phyloP scores from a whole-genome alignment of 176 grass and related monocot genomes.

The Elaeis guineensis region DNA sequence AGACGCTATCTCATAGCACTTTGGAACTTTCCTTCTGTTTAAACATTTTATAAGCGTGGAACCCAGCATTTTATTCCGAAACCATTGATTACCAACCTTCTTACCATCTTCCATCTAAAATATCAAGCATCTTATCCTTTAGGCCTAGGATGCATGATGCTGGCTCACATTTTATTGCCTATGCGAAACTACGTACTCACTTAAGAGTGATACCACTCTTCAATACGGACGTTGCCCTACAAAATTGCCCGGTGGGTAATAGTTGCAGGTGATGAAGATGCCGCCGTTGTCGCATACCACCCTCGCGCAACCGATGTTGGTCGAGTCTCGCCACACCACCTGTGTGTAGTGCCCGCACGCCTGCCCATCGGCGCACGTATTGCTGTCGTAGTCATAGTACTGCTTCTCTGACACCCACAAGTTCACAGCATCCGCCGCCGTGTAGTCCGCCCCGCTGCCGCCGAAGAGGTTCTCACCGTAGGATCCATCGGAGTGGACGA shows the following conservation, averaged over 20 bases:
- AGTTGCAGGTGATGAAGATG: conserved; percentile 48
- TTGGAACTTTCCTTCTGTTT: too few relatives aligned
- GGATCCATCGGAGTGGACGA: conserved; percentile 34
- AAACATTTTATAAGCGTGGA: too few relatives aligned
- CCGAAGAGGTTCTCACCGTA: conserved; percentile 55
- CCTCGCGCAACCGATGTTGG: conserved; percentile 32
- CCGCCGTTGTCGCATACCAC: conserved; percentile 19
- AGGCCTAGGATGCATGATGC: too few relatives aligned
- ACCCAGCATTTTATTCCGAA: too few relatives aligned
- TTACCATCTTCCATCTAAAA: too few relatives aligned
- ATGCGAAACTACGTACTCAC: too few relatives aligned
- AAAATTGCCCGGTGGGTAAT: conserved; percentile 37
- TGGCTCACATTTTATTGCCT: too few relatives aligned
- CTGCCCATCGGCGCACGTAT: conserved; percentile 23
- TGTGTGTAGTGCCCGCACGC: conserved; percentile 48
- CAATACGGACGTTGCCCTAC: conserved; percentile 34
- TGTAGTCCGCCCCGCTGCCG: conserved; percentile 14
- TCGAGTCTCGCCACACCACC: conserved; percentile 48
- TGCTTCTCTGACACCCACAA: conserved; percentile 32
- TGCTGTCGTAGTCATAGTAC: conserved; percentile 32
- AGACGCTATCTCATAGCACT: too few relatives aligned
- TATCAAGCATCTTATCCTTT: too few relatives aligned
- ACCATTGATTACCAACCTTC: too few relatives aligned
- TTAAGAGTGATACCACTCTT: neutral
- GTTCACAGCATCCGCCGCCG: conserved; percentile 21